Base-by-base conservation (phyloP, 1,139 yeast genomes). In the Blastobotrys indianensis region DNA sequence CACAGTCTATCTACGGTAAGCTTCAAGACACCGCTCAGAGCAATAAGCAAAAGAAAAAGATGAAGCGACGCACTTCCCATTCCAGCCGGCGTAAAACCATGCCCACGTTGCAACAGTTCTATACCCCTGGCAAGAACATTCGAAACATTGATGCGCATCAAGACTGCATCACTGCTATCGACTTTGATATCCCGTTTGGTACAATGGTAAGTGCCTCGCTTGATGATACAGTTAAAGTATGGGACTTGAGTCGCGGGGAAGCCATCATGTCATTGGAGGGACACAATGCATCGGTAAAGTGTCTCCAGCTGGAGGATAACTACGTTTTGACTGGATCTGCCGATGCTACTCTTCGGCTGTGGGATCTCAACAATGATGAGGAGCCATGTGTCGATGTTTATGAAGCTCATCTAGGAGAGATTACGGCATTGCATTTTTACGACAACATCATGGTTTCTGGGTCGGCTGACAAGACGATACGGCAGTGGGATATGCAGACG, bases 171-270 rank as follows among this genome's bases (percentile, higher is more conserved):
- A 73, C 77, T 1, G 70, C 78, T 32, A 59, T 82, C 47, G 87
- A 79, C 54, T 80, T 82, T 60, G 86, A 82, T 57, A 69, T 74
- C 35, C 88, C 88, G 11, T 82, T 80, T 62, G 87, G 87, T 2
- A 77, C 79, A 1, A 60, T 82, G 64, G 92, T 88, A 2, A 77
- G 92, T 11, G 88, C 96, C 0, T 77, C 88, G 3, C 69, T 80
- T 56, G 95, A 87, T 64, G 86, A 82, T 61, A 80, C 87, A 1
- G 85, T 87, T 8, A 76, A 85, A 52, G 85, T 90, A 5, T 87
- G 97, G 95, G 95, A 88, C 67, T 67, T 75, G 64, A 75, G 75
- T 51, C 68, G 74, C 48, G 78, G 73, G 42, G 74, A 67, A 57
- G 55, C 56, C 15, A 48, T 57, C 15, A 60, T 60, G 3, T 45